Evolutionary conservation across 2,329 filamentous ascomycete genomes (phyloP), one percentile per base, ranked within the genome.

Genomic region (Diplodia sapinea): DNA sequence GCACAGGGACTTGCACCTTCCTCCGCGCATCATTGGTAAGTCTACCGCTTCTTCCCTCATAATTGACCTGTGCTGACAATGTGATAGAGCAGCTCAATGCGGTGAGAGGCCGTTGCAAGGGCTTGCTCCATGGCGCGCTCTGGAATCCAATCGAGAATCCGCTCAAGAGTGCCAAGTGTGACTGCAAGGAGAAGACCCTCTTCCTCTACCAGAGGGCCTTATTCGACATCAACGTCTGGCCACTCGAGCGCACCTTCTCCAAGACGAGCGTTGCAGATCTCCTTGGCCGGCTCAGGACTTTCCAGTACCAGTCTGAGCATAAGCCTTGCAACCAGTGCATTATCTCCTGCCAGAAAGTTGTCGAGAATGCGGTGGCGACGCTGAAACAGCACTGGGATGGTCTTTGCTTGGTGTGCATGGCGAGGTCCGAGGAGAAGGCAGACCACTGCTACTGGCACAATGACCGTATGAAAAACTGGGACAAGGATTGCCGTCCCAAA

Each of bases 1-100:
- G 26, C 51, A 47, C 23, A 23, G 23, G 23, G 23, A 49, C 0
- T 3, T 65, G 12, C 38, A 56, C 2, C 29, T 65, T 13, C 51
- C 51, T 6, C 3, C 3, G 4, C 23, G 23, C 7, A 6, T 33
- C 40, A 43, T 49, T 6, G 26, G 63, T 65, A 38, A 65, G 63
- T 26, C 15, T 13, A 6, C 23, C 23, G 23, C 23, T 23, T 2
- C 23, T 23, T 23, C 23, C 23, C 1, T 23, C 23, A 23, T 23
- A 23, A 23, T 23, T 23, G 23, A 23, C 23, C 23, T 23, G 23
- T 23, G 23, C 23, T 23, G 23, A 23, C 23, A 23, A 23, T 23
- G 23, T 23, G 23, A 23, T 23, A 65, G 63, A 56, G 6, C 63
- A 56, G 40, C 38, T 65, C 23, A 65, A 65, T 26, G 1, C 12